A percentile compares a stretch with the other conserved stretches of the same genome.
Evolutionary conservation across 2,329 filamentous ascomycete species (phyloP).

Genomic region (Fusarium agapanthi): DNA sequence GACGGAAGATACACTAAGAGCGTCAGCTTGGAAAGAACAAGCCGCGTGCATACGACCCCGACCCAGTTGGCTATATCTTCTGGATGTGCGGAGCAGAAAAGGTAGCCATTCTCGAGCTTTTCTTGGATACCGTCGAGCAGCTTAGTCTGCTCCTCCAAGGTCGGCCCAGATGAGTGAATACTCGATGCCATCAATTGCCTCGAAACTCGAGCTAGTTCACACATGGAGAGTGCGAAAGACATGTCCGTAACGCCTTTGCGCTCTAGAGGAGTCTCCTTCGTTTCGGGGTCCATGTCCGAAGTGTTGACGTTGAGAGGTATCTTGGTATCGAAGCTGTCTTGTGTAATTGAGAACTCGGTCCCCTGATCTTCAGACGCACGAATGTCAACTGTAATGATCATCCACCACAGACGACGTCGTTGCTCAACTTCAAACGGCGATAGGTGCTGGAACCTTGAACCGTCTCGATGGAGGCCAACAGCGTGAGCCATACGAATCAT

Average conservation of each 20-base stretch:
- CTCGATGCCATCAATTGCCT: slow-evolving; percentile 50
- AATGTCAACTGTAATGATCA: slow-evolving; percentile 66
- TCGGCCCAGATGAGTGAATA: slow-evolving; percentile 39
- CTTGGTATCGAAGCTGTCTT: slow-evolving; percentile 60
- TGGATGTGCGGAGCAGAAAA: slow-evolving; percentile 49
- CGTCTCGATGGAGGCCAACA: slow-evolving; percentile 67
- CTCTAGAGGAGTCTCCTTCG: slow-evolving; percentile 55
- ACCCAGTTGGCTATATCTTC: slow-evolving; percentile 51
- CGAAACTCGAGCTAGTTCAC: slow-evolving; percentile 48
- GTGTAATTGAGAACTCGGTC: slow-evolving; percentile 57
- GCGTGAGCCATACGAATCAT: slow-evolving; percentile 65
- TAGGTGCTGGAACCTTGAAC: slow-evolving; percentile 58
- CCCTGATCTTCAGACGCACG: slow-evolving; percentile 69
- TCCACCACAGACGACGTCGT: slow-evolving; percentile 70
- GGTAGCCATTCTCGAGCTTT: slow-evolving; percentile 53
- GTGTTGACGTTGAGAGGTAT: slow-evolving; percentile 68
- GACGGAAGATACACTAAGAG: slow-evolving; percentile 63
- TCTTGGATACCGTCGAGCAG: slow-evolving; percentile 57
- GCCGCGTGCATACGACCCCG: slow-evolving; percentile 48
- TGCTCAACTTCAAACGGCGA: slow-evolving; percentile 70
- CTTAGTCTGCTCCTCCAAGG: slow-evolving; percentile 52
- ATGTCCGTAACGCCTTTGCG: slow-evolving; percentile 64
- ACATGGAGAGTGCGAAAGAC: slow-evolving; percentile 51
- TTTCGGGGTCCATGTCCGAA: slow-evolving; percentile 57
- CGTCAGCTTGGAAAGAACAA: slow-evolving; percentile 64